phyloP scores from a whole-genome alignment of 2,329 filamentous ascomycete genomes.

The Pseudocercospora cruenta region DNA sequence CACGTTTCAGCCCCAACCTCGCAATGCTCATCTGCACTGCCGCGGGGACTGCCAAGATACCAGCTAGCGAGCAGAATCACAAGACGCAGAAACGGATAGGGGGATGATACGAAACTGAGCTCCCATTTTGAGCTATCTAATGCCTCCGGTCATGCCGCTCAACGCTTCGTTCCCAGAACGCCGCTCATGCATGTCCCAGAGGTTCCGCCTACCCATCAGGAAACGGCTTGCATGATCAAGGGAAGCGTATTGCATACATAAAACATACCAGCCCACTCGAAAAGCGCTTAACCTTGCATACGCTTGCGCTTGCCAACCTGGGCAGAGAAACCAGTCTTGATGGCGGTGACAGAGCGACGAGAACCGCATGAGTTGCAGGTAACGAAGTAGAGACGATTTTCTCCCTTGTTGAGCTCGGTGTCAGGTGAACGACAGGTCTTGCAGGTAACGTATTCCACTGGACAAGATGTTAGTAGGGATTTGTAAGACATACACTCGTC shows the following conservation, averaged over 20 bases:
- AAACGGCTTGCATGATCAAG: conserved; percentile 1
- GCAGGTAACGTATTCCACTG: conserved; percentile 96
- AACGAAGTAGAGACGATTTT: conserved; percentile 98
- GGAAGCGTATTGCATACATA: conserved; percentile 3
- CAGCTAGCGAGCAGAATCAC: too few species aligned
- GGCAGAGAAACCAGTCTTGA: conserved; percentile 99
- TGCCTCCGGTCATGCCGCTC: conserved; percentile 1
- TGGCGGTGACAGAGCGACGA: conserved; percentile 86
- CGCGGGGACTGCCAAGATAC: too few species aligned
- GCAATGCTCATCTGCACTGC: too few species aligned
- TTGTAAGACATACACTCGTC: neutral
- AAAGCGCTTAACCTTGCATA: conserved; percentile 55
- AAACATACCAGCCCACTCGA: neutral
- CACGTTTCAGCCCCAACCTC: too few species aligned
- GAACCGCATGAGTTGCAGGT: conserved; percentile 77
- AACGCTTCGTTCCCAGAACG: conserved; percentile 4
- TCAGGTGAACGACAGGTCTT: conserved; percentile 96
- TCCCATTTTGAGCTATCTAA: conserved; percentile 4
- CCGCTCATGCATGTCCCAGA: conserved; percentile 5
- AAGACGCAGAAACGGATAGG: too few species aligned
- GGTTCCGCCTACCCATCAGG: conserved; percentile 7
- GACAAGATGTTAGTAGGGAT: conserved; percentile 29
- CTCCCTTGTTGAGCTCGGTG: conserved; percentile 96
- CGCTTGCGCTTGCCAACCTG: conserved; percentile 99
- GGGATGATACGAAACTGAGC: neutral